These are phyloP conservation scores for Alternaria rosae DNA, from an alignment of 2,329 filamentous ascomycete species.

Conservation along the genomic window DNA sequence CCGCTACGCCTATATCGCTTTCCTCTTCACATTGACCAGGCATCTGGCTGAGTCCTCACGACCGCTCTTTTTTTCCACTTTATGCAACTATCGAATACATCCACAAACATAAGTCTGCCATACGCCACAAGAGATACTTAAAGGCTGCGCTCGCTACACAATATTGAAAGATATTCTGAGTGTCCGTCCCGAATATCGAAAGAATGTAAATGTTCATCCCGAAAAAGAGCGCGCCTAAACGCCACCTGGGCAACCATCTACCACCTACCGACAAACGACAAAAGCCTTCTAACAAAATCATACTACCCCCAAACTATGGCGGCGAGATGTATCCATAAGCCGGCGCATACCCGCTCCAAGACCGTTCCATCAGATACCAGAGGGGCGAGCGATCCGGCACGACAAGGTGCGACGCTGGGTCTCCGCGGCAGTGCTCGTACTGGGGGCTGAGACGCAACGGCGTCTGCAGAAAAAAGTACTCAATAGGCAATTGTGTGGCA, in stretches of 20 bases:
- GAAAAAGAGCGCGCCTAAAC: not conserved
- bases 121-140: not conserved
- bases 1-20: not conserved
- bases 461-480: conserved; percentile 33
- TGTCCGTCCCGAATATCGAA: not conserved
- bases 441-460: conserved; percentile 44
- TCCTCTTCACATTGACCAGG: not conserved
- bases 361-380: conserved; percentile 8
- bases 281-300: not conserved
- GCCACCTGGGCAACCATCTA: not conserved
- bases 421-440: conserved; percentile 37
- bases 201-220: not conserved
- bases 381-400: conserved; percentile 23
- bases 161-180: no score
- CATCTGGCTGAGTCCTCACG: not conserved
- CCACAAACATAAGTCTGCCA: not conserved
- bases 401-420: conserved; percentile 30
- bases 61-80: not conserved
- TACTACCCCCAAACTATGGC: conserved; percentile 1
- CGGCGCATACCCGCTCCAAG: not conserved
- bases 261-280: not conserved
- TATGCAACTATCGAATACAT: not conserved
- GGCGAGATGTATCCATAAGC: conserved; percentile 2
- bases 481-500: conserved; percentile 5
- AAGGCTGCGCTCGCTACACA: not conserved